phyloP scores from a whole-genome alignment of 2,329 filamentous ascomycete species.

The Neurospora sp. region DNA sequence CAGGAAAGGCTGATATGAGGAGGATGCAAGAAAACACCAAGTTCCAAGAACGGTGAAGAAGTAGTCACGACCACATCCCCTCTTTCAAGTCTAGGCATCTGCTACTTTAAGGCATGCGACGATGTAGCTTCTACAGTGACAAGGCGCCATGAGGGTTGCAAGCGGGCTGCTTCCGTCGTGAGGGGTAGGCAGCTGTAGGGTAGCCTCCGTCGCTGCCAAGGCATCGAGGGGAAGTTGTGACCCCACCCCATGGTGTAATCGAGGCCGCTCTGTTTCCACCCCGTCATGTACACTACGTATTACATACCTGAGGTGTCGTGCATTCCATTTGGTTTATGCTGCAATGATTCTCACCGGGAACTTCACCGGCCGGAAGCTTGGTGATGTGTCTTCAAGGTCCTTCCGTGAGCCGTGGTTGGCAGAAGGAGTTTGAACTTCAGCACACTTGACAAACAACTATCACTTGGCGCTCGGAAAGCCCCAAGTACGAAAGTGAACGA shows the following conservation, averaged over 20 bases:
- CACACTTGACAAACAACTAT: neutral
- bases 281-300: neutral
- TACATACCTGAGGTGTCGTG: neutral
- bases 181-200: neutral
- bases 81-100: neutral
- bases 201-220: neutral
- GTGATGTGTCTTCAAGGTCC: neutral
- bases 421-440: neutral
- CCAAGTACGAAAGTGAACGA: neutral
- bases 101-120: neutral
- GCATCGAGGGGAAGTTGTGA: neutral
- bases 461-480: neutral
- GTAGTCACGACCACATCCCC: neutral
- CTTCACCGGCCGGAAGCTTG: neutral
- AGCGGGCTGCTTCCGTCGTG: neutral
- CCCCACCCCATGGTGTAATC: neutral
- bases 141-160: neutral
- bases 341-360: neutral
- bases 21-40: neutral
- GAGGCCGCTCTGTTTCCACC: neutral
- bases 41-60: conserved; percentile 1
- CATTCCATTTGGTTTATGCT: neutral
- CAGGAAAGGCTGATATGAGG: neutral
- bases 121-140: neutral
- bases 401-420: neutral